Evolutionary conservation across 2,329 filamentous ascomycete genomes (phyloP), one percentile per base, ranked within the genome.

Genomic region (Aspergillus aculeatus): DNA sequence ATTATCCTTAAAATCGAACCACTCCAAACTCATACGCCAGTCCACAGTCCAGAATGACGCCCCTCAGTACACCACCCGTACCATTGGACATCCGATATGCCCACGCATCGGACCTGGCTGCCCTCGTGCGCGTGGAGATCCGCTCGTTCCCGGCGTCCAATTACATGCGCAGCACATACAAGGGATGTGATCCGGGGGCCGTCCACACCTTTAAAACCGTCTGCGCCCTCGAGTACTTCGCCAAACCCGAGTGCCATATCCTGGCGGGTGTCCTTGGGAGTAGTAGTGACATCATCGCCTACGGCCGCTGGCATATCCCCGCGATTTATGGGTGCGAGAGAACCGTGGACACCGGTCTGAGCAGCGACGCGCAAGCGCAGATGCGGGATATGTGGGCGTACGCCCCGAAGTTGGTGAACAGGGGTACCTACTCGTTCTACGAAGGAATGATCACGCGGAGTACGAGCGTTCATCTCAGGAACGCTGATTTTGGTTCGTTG

Each of bases 171-270:
- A 50, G 47, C 47, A 50, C 49, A 19, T 51, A 51, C 49, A 35
- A 51, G 26, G 9, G 26, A 2, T 51, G 49, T 9, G 49, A 32
- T 31, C 49, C 49, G 16, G 19, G 16, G 24, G 49, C 49, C 21
- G 26, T 51, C n/a, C 49, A 51, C 26, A 51, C 49, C 10, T 51
- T 51, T 29, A 51, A 51, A 32, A 51, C 49, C 21, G 49, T 51
- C 49, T 51, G 12, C 24, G 21, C 49, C 24, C 24, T 51, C 14
- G 26, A 35, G 24, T 51, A 51, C 16, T 51, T 51, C 26, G 49
- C 49, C 23, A 51, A 51, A 5, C 26, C 49, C 14, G 49, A 51
- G 26, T 51, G 49, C 49, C 49, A 51, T 51, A 19, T 51, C 6
- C 49, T 51, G 5, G 49, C 49, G 49, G 49, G 49, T 1, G 26